A percentile compares a stretch with the other conserved stretches of the same genome.
Conservation (phyloP, 306 rosid species). For the Castanea crenata region DNA sequence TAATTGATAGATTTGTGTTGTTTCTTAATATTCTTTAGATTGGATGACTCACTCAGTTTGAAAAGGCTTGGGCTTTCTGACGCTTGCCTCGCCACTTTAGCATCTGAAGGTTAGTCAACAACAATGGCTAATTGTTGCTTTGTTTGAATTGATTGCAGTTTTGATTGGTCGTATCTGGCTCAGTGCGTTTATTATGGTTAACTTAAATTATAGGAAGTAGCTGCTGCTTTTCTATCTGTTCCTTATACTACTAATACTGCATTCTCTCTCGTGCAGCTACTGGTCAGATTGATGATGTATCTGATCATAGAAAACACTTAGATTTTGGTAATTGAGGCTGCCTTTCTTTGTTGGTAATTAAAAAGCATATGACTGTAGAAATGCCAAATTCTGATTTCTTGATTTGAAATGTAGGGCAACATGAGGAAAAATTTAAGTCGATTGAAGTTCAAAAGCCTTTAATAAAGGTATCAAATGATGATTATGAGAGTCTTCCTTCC, state of each 20-base stretch:
- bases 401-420: conserved; percentile 32
- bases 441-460: conserved; percentile 32
- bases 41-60: conserved; percentile 74
- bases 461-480: conserved; percentile 49
- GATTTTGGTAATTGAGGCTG: conserved; percentile 30
- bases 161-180: neutral
- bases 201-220: neutral
- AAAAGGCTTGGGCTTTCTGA: conserved; percentile 75
- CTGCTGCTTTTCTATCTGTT: neutral
- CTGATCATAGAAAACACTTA: conserved; percentile 26
- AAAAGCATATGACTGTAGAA: neutral
- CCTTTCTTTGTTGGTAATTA: neutral
- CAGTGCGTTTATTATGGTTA: neutral
- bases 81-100: conserved; percentile 75
- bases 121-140: neutral
- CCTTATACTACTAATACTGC: neutral
- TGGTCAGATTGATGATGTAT: conserved; percentile 23
- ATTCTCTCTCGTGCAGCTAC: conserved; percentile 26
- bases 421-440: conserved; percentile 29
- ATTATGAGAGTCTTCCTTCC: conserved; percentile 73
- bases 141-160: neutral
- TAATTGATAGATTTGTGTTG: neutral
- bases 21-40: conserved; percentile 42
- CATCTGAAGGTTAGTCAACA: conserved; percentile 58
- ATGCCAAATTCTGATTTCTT: neutral